These are phyloP conservation scores for Corrigiola litoralis DNA, from an alignment of 179 eudicot species.

Conservation along the genomic window DNA sequence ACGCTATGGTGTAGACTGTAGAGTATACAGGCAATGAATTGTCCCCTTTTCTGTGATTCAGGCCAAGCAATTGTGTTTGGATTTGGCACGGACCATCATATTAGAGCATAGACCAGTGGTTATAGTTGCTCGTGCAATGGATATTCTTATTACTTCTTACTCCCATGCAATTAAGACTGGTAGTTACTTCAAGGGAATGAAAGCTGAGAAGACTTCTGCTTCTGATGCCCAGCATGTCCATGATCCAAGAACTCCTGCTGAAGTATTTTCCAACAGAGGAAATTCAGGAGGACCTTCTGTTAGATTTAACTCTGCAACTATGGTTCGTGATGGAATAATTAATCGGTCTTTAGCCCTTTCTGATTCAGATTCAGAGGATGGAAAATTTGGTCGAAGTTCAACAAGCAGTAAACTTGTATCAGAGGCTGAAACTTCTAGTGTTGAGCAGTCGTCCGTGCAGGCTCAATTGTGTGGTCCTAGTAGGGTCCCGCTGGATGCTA, in stretches of 20 bases:
- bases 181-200: slow-evolving; percentile 51
- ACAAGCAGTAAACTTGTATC: slow-evolving; percentile 6
- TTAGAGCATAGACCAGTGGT: slow-evolving; percentile 75
- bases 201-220: slow-evolving; percentile 43
- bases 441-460: slow-evolving; percentile 27
- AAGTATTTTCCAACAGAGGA: slow-evolving; percentile 34
- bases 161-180: slow-evolving; percentile 77
- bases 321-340: slow-evolving; percentile 27
- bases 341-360: slow-evolving; percentile 27
- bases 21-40: slow-evolving; percentile 9
- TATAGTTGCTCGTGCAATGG: slow-evolving; percentile 67
- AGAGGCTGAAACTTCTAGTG: slow-evolving; percentile 30
- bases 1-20: background rate
- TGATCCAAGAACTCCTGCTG: slow-evolving; percentile 25
- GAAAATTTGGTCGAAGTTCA: slow-evolving; percentile 26
- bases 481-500: slow-evolving; percentile 34
- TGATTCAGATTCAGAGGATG: slow-evolving; percentile 64
- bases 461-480: slow-evolving; percentile 43
- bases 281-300: slow-evolving; percentile 42
- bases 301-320: slow-evolving; percentile 29
- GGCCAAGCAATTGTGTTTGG: slow-evolving; percentile 84
- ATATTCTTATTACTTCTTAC: slow-evolving; percentile 66
- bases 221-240: slow-evolving; percentile 37
- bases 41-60: slow-evolving; percentile 32
- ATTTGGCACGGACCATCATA: slow-evolving; percentile 52